Evolutionary conservation across 1,284 basidiomycete species (phyloP).

Genomic region (Rhodotorula sp.): DNA sequence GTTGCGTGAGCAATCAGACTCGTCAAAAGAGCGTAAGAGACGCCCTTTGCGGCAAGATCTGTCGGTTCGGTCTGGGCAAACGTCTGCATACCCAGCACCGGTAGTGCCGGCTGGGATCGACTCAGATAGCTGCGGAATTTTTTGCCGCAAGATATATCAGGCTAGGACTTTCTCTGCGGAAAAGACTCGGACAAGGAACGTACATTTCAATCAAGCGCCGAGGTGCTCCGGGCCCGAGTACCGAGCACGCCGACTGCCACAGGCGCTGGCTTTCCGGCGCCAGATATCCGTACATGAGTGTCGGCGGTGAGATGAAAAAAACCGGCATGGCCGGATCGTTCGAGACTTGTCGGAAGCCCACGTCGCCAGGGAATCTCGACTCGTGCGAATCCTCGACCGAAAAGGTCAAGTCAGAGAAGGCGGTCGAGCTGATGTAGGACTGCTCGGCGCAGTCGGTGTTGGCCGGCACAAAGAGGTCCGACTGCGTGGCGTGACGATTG

Average conservation of each 20-base stretch:
- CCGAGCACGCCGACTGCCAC: not conserved
- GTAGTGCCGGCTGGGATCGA: conserved; percentile 4
- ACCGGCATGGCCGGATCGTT: conserved; percentile 41
- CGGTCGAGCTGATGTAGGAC: not conserved
- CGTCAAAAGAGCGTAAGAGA: conserved; percentile 8
- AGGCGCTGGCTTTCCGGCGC: not conserved
- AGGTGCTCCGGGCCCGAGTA: not conserved
- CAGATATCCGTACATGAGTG: conserved; percentile 43
- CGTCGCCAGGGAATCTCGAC: conserved; percentile 14
- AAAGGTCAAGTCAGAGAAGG: conserved; percentile 8
- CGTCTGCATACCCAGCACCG: not conserved
- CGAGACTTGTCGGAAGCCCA: conserved; percentile 46
- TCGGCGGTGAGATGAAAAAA: conserved; percentile 46
- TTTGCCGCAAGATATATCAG: no score
- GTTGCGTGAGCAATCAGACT: conserved; percentile 15
- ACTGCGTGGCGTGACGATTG: not conserved
- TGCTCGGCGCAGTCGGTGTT: not conserved
- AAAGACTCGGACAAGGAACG: not conserved
- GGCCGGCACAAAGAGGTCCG: not conserved
- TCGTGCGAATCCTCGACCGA: conserved; percentile 1
- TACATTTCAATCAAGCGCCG: conserved; percentile 6
- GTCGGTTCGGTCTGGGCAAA: not conserved
- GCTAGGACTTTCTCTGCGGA: no score
- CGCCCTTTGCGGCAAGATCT: not conserved
- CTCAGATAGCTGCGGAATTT: not conserved